These are phyloP conservation scores for Globisporangium ultimum DNA, from an alignment of 352 stramenopile species.

Conservation along the genomic window DNA sequence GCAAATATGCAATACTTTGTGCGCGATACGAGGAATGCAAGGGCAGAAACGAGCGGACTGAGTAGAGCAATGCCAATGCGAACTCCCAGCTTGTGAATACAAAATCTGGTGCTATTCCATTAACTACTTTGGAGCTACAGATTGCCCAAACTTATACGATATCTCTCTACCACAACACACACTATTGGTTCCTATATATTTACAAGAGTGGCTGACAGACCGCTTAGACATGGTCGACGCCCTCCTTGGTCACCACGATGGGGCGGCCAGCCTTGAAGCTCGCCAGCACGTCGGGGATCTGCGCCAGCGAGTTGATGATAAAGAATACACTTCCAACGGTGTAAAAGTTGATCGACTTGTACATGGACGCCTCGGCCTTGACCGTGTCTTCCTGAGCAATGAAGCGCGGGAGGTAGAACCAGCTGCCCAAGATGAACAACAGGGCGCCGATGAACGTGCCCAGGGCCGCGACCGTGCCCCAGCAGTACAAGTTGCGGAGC, in stretches of 20 bases:
- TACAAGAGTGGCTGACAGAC: slow-evolving; percentile 2
- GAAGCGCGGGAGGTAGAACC: slow-evolving; percentile 77
- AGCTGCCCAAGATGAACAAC: slow-evolving; percentile 77
- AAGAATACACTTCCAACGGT: slow-evolving; percentile 75
- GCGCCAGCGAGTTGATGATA: slow-evolving; percentile 57
- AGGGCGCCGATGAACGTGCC: slow-evolving; percentile 64
- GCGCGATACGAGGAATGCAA: too few relatives aligned
- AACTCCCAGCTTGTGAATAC: neutral
- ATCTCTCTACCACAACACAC: neutral
- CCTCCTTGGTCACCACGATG: slow-evolving; percentile 21
- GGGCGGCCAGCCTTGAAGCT: slow-evolving; percentile 32
- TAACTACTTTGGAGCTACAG: neutral
- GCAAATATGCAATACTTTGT: too few relatives aligned
- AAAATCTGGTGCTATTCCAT: neutral
- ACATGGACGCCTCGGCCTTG: slow-evolving; percentile 58
- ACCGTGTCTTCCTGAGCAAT: slow-evolving; percentile 53
- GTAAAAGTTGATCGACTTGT: slow-evolving; percentile 74
- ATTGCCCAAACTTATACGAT: neutral
- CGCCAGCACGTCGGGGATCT: slow-evolving; percentile 50
- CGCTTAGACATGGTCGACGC: slow-evolving; percentile 22
- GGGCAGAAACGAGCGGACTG: neutral
- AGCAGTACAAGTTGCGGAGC: slow-evolving; percentile 54
- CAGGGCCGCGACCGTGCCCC: slow-evolving; percentile 38
- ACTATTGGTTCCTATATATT: slow-evolving; percentile 1
- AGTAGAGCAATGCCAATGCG: neutral